Base-by-base conservation (phyloP, 371 early-diverging fungal genomes). In the Mortierella sp. region DNA sequence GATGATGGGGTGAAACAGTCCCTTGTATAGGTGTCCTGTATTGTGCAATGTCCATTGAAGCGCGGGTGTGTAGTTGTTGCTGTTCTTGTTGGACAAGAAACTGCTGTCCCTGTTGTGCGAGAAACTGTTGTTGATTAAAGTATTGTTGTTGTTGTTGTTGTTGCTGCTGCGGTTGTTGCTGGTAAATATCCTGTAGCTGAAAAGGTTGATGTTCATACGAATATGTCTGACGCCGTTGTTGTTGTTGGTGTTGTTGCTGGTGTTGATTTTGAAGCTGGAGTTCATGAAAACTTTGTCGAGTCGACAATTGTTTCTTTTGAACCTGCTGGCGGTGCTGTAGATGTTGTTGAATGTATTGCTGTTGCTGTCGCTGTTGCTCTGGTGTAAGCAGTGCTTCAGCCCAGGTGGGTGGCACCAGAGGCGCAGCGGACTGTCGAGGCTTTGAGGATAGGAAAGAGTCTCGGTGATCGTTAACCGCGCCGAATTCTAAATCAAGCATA, bases 351-450 rank as follows among this genome's bases (percentile, higher is more conserved):
- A 51, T 23, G n/a, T 68, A 35, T 35, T 63, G 68, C 49, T 68
- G 60, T 22, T 45, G 70, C 22, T 62, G 63, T 22, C 31, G 56
- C 29, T 57, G 49, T 17, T 73, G 64, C n/a, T 66, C 66, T 7
- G 26, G 28, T 8, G 37, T 28, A 9, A 63, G 68, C 34, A 32
- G 66, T 31, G 28, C 3, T 28, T 66, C 61, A 17, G 61, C 61
- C 75, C 70, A 75, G 61, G 75, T 35, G n/a, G 61, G 54, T 10
- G 65, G 75, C 13, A 65, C 75, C 32, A 69, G 69, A 10, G 75
- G 69, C 28, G 66, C 66, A 54, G 35, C 53, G 29, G 70, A 69
- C 61, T 70, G 69, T 19, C 60, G 62, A 32, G 75, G 61, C 62
- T 56, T 60, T 45, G 64, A 54, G 37, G 75, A 43, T 28, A 59